Evolutionary conservation across 768 basidiomycete species (phyloP), one percentile per base, ranked within the genome.

Genomic region (Trametes meyenii): DNA sequence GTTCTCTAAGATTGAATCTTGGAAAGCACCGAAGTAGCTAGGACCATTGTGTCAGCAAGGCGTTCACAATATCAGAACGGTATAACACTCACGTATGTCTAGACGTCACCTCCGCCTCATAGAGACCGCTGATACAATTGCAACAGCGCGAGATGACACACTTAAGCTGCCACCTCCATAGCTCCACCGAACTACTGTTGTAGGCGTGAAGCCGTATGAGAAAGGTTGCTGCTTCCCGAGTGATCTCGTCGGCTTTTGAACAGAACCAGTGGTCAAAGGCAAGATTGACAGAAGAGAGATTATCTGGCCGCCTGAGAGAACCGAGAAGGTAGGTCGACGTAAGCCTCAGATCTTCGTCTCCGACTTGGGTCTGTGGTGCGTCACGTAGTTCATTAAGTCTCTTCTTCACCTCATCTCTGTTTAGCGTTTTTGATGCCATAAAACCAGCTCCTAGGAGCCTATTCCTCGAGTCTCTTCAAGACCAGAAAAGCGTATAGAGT

Each of bases 191-290:
- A 51, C 83, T 82, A 54, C 66, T 67, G 52, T 81, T 76, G 67
- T 93, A 97, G 11, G 94, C 94, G 70, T 90, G 88, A 40, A 97
- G 74, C 52, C 94, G 84, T 39, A 96, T 77, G 50, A 92, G 81
- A 75, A 95, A 97, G 0, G 85, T 86, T 0, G 95, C 92, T 1
- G 88, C 84, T 60, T 85, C 87, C 10, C 81, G 72, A 0, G 83
- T 86, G 36, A 83, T 75, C 10, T 79, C 70, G 35, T 82, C 75
- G 3, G 87, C 88, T 39, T 81, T 79, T 29, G 76, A 72, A 72
- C 95, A 97, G 71, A 90, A 96, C 92, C 93, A 96, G 68, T 97
- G 94, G 1, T 58, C 62, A 40, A 39, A 46, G 10, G 26, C 44
- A 11, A 46, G 58, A 14, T 40, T 19, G 55, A 82, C 61, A 33